phyloP scores from a whole-genome alignment of 768 basidiomycete genomes.

The Boletus patriciae region DNA sequence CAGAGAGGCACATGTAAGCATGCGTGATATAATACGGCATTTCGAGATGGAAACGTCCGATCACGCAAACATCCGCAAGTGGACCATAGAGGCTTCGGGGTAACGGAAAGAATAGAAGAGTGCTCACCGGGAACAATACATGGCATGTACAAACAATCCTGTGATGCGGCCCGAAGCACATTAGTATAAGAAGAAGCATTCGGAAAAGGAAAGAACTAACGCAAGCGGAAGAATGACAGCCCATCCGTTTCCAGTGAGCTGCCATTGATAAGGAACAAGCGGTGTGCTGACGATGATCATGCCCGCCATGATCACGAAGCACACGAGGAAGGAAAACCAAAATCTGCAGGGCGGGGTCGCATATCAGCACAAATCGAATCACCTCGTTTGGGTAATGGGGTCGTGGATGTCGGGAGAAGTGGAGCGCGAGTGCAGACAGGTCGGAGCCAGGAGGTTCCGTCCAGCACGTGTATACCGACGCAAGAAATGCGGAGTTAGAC shows the following conservation, averaged over 20 bases:
- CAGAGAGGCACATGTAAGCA: neutral
- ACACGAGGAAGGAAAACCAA: conserved; percentile 44
- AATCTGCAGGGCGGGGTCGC: conserved; percentile 23
- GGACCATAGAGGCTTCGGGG: neutral
- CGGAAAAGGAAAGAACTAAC: conserved; percentile 39
- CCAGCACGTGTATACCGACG: neutral
- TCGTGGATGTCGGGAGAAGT: neutral
- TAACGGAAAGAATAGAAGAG: conserved; percentile 15
- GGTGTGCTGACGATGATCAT: conserved; percentile 59
- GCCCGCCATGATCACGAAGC: conserved; percentile 51
- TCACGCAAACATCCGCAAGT: neutral
- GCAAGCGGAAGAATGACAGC: conserved; percentile 76
- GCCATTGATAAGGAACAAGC: conserved; percentile 66
- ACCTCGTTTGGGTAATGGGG: conserved; percentile 5
- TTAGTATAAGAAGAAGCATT: neutral
- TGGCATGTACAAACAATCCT: conserved; percentile 66
- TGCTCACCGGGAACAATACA: conserved; percentile 70
- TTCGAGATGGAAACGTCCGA: conserved; percentile 22
- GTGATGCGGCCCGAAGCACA: conserved; percentile 1
- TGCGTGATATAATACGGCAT: conserved; percentile 3
- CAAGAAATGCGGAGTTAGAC: neutral
- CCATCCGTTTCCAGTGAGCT: conserved; percentile 59
- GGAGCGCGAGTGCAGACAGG: neutral
- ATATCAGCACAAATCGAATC: conserved; percentile 16
- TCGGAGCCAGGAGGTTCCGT: neutral